Conservation (phyloP, 306 rosid species). For the Gastrolobium villosum region DNA sequence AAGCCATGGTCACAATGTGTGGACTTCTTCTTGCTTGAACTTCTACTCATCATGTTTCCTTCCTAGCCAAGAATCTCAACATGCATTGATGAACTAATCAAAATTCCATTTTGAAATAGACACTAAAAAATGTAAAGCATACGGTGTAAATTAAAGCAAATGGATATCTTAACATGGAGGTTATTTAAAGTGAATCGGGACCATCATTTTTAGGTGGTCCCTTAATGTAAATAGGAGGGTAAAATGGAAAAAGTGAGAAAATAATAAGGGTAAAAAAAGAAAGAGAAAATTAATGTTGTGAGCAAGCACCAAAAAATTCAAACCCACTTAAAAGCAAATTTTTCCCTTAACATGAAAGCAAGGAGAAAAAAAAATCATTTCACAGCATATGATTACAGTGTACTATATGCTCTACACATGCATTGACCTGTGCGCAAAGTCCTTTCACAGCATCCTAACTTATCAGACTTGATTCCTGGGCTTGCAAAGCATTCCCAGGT, state of each 20-base stretch:
- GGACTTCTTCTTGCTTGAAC: slow-evolving; percentile 42
- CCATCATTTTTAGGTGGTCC: too few relatives aligned
- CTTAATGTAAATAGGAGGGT: too few relatives aligned
- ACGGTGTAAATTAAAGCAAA: background rate
- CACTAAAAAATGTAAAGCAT: slow-evolving; percentile 12
- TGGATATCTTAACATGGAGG: slow-evolving; percentile 31
- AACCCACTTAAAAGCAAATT: too few relatives aligned
- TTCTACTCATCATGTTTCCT: slow-evolving; percentile 42
- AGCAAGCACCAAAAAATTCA: too few relatives aligned
- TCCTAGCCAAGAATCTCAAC: background rate
- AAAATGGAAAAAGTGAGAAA: too few relatives aligned
- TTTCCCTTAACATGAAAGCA: slow-evolving; percentile 40
- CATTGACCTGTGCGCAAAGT: background rate
- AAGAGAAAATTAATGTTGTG: too few relatives aligned
- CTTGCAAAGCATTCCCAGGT: too few relatives aligned
- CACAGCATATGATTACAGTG: too few relatives aligned
- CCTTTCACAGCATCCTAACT: too few relatives aligned
- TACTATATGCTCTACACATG: background rate
- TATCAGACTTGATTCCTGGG: too few relatives aligned
- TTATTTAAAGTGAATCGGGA: too few relatives aligned
- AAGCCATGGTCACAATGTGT: slow-evolving; percentile 29
- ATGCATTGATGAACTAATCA: background rate
- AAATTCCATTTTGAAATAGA: background rate
- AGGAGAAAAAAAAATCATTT: background rate
- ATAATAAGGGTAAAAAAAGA: too few relatives aligned